Percentiles rank a stretch among this genome's conserved stretches.
These are phyloP conservation scores for Chaetomium cochliodes DNA, from an alignment of 495 filamentous ascomycete genomes.

Conservation along the genomic window DNA sequence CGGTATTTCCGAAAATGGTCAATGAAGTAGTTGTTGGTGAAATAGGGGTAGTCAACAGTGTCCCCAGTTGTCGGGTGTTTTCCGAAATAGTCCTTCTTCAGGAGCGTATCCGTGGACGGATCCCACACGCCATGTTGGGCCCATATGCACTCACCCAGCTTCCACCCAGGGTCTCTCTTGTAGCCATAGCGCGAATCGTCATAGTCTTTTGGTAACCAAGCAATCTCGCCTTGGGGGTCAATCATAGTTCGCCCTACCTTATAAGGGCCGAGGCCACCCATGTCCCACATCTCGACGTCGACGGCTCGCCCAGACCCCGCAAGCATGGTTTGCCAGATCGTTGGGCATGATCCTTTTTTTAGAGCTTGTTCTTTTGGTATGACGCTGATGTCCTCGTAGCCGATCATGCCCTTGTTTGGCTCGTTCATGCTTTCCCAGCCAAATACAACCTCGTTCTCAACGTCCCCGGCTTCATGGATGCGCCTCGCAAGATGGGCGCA, in stretches of 20 bases:
- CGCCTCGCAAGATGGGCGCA: conserved; percentile 74
- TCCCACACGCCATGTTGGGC: conserved; percentile 98
- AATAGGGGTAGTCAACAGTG: conserved; percentile 72
- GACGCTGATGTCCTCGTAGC: conserved; percentile 76
- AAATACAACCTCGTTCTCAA: conserved; percentile 84
- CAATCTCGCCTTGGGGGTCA: conserved; percentile 80
- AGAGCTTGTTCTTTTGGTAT: conserved; percentile 87
- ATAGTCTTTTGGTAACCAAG: conserved; percentile 77
- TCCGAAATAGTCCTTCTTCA: conserved; percentile 85
- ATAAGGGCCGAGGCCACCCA: conserved; percentile 88
- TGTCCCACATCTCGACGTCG: conserved; percentile 87
- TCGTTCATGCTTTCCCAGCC: conserved; percentile 97
- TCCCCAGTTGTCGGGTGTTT: conserved; percentile 69
- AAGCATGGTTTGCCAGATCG: conserved; percentile 90
- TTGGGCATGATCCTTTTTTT: conserved; percentile 90
- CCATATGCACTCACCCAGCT: conserved; percentile 90
- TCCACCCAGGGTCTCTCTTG: conserved; percentile 85
- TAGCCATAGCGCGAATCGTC: conserved; percentile 88
- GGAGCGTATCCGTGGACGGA: conserved; percentile 67
- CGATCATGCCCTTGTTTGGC: conserved; percentile 84
- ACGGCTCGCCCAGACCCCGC: conserved; percentile 85
- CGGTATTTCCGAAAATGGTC: conserved; percentile 74
- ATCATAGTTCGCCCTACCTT: conserved; percentile 80
- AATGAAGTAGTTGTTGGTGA: conserved; percentile 88
- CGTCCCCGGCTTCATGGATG: conserved; percentile 86